Conservation (phyloP, 768 basidiomycete species). For the Boletus coccyginus region DNA sequence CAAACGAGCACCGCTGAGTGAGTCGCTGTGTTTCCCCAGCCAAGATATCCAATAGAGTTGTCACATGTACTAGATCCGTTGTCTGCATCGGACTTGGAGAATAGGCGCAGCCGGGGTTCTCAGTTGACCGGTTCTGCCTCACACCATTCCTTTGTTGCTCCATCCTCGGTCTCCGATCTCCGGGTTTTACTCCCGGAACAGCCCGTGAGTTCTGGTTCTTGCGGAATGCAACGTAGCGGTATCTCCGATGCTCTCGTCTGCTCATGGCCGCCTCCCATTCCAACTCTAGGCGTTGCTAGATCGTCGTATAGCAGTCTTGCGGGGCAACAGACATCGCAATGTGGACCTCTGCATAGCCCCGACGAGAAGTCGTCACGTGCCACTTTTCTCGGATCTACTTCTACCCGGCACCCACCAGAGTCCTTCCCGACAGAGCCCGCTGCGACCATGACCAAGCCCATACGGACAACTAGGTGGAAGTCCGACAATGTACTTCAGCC, state of each 20-base stretch:
- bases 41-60: neutral
- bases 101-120: conserved; percentile 6
- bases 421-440: neutral
- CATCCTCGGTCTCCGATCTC: conserved; percentile 15
- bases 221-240: conserved; percentile 7
- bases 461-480: conserved; percentile 14
- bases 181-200: conserved; percentile 4
- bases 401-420: conserved; percentile 8
- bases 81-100: conserved; percentile 21
- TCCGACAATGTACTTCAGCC: conserved; percentile 19
- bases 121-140: conserved; percentile 3
- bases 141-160: conserved; percentile 9
- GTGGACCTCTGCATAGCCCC: conserved; percentile 7
- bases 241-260: conserved; percentile 8
- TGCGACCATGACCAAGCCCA: conserved; percentile 1
- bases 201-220: conserved; percentile 8
- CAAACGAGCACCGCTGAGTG: conserved; percentile 25
- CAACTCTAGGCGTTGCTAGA: neutral
- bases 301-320: neutral
- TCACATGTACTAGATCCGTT: conserved; percentile 25
- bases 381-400: conserved; percentile 3
- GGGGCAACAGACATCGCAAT: conserved; percentile 6
- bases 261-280: conserved; percentile 25
- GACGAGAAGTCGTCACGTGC: conserved; percentile 12
- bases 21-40: conserved; percentile 10